These are phyloP conservation scores for Huiozyma naganishii DNA, from an alignment of 805 yeast genomes.

Conservation along the genomic window DNA sequence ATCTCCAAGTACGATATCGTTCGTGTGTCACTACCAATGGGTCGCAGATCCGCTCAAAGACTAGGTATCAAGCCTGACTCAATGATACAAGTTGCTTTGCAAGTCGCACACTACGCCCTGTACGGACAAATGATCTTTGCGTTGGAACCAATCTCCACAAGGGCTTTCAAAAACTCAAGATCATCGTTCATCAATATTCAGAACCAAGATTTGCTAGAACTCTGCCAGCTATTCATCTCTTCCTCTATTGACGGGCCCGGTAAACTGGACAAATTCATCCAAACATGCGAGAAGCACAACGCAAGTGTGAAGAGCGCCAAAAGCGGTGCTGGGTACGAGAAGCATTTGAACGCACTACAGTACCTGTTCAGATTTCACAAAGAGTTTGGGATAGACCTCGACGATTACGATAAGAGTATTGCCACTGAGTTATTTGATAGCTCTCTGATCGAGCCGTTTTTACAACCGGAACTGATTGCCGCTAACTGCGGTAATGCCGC, in stretches of 20 bases:
- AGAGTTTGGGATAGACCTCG: conserved; percentile 27
- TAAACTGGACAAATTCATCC: conserved; percentile 31
- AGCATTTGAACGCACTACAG: conserved; percentile 56
- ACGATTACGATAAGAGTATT: conserved; percentile 15
- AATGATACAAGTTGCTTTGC: conserved; percentile 80
- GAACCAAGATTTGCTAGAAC: conserved; percentile 38
- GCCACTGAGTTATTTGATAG: conserved; percentile 39
- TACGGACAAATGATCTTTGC: conserved; percentile 86
- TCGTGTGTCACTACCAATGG: conserved; percentile 65
- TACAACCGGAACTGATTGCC: conserved; percentile 36
- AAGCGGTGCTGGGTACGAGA: conserved; percentile 58
- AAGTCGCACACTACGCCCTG: conserved; percentile 80
- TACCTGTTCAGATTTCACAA: conserved; percentile 37
- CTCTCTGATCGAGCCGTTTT: conserved; percentile 27
- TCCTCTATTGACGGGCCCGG: conserved; percentile 37
- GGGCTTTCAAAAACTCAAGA: conserved; percentile 57
- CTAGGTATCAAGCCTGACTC: conserved; percentile 85
- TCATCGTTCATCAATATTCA: conserved; percentile 62
- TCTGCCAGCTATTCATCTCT: conserved; percentile 54
- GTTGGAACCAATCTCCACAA: conserved; percentile 79
- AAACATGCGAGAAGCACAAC: conserved; percentile 44
- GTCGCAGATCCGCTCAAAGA: conserved; percentile 62
- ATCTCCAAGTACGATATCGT: conserved; percentile 72
- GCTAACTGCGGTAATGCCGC: conserved; percentile 92
- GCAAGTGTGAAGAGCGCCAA: conserved; percentile 40